Conservation (phyloP, 306 rosid genomes). For the Acacia acuminata region DNA sequence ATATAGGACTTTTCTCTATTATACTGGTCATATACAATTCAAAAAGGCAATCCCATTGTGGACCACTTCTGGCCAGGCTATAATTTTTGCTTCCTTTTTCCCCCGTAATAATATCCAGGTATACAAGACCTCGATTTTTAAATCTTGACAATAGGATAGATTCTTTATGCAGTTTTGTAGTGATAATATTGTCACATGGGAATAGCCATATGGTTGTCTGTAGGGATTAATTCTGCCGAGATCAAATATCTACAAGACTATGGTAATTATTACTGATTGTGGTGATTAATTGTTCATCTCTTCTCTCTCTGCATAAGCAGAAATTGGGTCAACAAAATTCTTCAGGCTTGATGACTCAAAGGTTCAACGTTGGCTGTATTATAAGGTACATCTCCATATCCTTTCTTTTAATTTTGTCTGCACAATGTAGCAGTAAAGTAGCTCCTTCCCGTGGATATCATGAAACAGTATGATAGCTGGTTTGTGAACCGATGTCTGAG, state of each 20-base stretch:
- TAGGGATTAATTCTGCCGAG: conserved; percentile 1
- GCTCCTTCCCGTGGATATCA: conserved; percentile 6
- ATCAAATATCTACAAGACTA: conserved; percentile 11
- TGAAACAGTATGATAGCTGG: background rate
- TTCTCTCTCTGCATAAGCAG: conserved; percentile 52
- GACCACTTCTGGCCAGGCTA: background rate
- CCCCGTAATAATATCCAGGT: background rate
- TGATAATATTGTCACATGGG: background rate
- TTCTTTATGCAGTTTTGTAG: conserved; percentile 11
- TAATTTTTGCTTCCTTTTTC: background rate
- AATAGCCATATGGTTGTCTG: conserved; percentile 2
- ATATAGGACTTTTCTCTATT: background rate
- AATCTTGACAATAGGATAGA: background rate
- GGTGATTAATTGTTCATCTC: conserved; percentile 16
- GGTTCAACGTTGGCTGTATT: conserved; percentile 76
- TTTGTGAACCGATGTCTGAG: conserved; percentile 7
- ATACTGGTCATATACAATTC: background rate
- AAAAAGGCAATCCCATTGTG: background rate
- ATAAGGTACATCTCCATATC: conserved; percentile 60
- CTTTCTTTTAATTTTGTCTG: conserved; percentile 11
- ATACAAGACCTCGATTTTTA: background rate
- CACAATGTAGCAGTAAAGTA: background rate
- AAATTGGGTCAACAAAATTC: conserved; percentile 73
- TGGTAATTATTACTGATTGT: conserved; percentile 10
- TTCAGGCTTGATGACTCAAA: conserved; percentile 93